phyloP scores from a whole-genome alignment of 2,329 filamentous ascomycete genomes.

The Aspergillus cejpii region DNA sequence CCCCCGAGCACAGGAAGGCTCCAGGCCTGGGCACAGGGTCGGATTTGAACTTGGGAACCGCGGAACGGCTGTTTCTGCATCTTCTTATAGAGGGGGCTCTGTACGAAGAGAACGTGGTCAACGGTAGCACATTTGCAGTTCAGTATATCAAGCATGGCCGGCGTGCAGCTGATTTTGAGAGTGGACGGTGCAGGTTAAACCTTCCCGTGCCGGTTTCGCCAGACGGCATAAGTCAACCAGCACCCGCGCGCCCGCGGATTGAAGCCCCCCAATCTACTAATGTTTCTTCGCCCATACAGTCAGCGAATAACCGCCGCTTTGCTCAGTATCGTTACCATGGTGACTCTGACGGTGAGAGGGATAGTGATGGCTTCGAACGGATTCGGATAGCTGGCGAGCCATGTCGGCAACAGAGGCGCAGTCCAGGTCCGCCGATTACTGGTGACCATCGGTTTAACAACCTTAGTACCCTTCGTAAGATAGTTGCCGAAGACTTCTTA shows the following conservation, averaged over 20 bases:
- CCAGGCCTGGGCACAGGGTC: slow-evolving; percentile 62
- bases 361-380: slow-evolving; percentile 41
- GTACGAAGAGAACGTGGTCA: slow-evolving; percentile 61
- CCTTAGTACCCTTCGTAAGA: slow-evolving; percentile 40
- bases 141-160: slow-evolving; percentile 54
- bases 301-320: slow-evolving; percentile 36
- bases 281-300: slow-evolving; percentile 57
- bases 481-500: slow-evolving; percentile 45
- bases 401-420: slow-evolving; percentile 19
- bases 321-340: slow-evolving; percentile 22
- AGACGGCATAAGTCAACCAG: slow-evolving; percentile 29
- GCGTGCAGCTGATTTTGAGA: slow-evolving; percentile 44
- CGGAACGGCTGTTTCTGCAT: slow-evolving; percentile 75
- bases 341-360: slow-evolving; percentile 32
- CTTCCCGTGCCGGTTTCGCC: slow-evolving; percentile 51
- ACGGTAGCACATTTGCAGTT: slow-evolving; percentile 60
- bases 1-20: slow-evolving; percentile 45
- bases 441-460: slow-evolving; percentile 38
- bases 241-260: slow-evolving; percentile 27
- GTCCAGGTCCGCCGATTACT: slow-evolving; percentile 44
- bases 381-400: slow-evolving; percentile 34
- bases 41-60: slow-evolving; percentile 64
- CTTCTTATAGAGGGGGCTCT: slow-evolving; percentile 69
- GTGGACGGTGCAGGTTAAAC: slow-evolving; percentile 42
- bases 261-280: slow-evolving; percentile 56